phyloP scores from a whole-genome alignment of 2,329 filamentous ascomycete species.

The Alternaria hordeiaustralica region DNA sequence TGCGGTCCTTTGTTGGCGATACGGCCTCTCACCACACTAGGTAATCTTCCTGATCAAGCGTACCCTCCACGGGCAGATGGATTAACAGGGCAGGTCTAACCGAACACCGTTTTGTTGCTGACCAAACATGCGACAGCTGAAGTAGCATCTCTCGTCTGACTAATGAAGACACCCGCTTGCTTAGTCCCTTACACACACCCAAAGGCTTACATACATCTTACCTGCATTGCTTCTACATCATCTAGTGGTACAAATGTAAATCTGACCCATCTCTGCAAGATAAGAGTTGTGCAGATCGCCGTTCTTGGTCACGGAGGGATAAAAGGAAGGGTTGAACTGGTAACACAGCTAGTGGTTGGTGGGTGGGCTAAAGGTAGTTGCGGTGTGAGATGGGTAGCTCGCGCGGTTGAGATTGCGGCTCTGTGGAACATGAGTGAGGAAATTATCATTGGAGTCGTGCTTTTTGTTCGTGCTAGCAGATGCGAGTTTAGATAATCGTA shows the following conservation, averaged over 20 bases:
- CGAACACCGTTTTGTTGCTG: background rate
- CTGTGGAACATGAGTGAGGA: background rate
- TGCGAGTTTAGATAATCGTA: background rate
- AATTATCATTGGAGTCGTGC: background rate
- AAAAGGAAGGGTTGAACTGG: background rate
- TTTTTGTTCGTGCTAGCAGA: background rate
- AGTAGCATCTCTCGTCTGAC: background rate
- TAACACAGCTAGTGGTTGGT: background rate
- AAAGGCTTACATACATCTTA: background rate
- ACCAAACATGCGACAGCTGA: background rate
- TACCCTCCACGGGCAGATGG: background rate
- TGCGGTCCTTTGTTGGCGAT: background rate
- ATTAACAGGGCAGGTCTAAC: background rate
- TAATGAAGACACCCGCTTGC: background rate
- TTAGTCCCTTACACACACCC: background rate
- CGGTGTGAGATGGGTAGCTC: background rate
- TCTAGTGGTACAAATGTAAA: background rate
- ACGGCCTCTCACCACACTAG: background rate
- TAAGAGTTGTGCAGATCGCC: background rate
- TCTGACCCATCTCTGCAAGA: background rate
- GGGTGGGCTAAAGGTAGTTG: background rate
- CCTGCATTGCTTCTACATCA: background rate
- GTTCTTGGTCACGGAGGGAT: background rate
- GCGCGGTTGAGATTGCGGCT: background rate
- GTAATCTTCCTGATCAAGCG: background rate